phyloP scores from a whole-genome alignment of 2,329 filamentous ascomycete species.

The Trichoderma arundinaceum region DNA sequence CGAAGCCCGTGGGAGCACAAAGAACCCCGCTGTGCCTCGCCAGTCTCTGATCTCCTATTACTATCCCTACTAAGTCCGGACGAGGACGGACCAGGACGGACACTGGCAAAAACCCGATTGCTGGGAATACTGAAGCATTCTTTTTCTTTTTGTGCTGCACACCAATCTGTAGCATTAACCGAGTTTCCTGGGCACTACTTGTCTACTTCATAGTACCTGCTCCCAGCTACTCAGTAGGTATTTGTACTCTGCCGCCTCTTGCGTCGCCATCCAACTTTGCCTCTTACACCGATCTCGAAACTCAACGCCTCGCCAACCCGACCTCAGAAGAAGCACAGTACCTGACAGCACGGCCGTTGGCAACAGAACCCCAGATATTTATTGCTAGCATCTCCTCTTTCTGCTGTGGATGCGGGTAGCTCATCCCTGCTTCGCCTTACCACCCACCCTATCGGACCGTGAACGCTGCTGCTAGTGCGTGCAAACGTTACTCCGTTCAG shows the following conservation, averaged over 20 bases:
- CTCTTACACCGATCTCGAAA: too few species aligned
- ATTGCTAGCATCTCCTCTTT: not conserved
- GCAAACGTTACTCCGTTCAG: not conserved
- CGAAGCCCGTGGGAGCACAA: constrained; percentile 11
- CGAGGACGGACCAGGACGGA: not conserved
- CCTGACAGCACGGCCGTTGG: too few species aligned
- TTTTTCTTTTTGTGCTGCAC: too few species aligned
- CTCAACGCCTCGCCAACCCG: too few species aligned
- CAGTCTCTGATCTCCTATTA: not conserved
- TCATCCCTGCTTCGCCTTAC: not conserved
- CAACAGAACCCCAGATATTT: too few species aligned
- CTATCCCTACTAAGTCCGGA: constrained; percentile 3
- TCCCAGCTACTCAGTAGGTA: too few species aligned
- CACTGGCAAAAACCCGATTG: constrained; percentile 4
- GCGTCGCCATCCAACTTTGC: too few species aligned
- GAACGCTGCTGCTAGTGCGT: not conserved
- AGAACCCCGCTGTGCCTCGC: constrained; percentile 27
- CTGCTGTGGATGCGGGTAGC: not conserved
- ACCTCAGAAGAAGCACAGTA: too few species aligned
- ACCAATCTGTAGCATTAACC: too few species aligned
- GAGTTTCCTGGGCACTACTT: too few species aligned
- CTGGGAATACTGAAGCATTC: not conserved
- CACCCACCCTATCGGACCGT: constrained; percentile 14
- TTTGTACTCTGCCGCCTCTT: too few species aligned
- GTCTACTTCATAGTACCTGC: too few species aligned